Base-by-base conservation (phyloP, 371 early-diverging fungal genomes). In the Chytridium lagenaria region DNA sequence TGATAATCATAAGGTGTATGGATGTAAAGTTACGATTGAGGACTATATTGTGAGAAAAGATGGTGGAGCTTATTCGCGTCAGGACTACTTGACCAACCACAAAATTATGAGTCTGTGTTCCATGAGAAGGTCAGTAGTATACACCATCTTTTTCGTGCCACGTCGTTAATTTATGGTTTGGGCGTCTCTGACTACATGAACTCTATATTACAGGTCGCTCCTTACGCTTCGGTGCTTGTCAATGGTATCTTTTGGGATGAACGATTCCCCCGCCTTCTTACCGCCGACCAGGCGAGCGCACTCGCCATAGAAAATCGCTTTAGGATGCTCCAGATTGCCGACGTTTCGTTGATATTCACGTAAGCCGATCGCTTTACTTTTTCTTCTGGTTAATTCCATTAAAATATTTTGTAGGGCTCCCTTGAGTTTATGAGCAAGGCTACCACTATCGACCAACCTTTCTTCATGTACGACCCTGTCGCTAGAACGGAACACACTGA, bases 171-270 rank as follows among this genome's bases (percentile, higher is more conserved):
- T n/a, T n/a, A n/a, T n/a, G n/a, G n/a, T n/a, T n/a, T n/a, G n/a
- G n/a, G n/a, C n/a, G n/a, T n/a, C n/a, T n/a, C n/a, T n/a, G n/a
- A n/a, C n/a, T n/a, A n/a, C n/a, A n/a, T n/a, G n/a, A n/a, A n/a
- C n/a, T n/a, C n/a, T n/a, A n/a, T n/a, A n/a, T n/a, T n/a, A 7
- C 34, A 91, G 85, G 90, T 97, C 77, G 97, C 96, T 0, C 98
- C 98, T 0, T 93, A 93, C 77, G 89, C 94, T 22, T 88, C 92
- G 33, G 84, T 93, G 80, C 84, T 98, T n/a, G 85, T 95, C 63
- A 98, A 96, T 68, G 98, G 98, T 19, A 93, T 94, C 52, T 98
- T 94, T 81, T 98, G 98, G 98, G 93, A 94, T 73, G 71, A 84
- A 16, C 81, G 87, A 51, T 96, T 85, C 79, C 98, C 98, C n/a